These are phyloP conservation scores for Epichloe sp. DNA, from an alignment of 2,329 filamentous ascomycete genomes.

Conservation along the genomic window DNA sequence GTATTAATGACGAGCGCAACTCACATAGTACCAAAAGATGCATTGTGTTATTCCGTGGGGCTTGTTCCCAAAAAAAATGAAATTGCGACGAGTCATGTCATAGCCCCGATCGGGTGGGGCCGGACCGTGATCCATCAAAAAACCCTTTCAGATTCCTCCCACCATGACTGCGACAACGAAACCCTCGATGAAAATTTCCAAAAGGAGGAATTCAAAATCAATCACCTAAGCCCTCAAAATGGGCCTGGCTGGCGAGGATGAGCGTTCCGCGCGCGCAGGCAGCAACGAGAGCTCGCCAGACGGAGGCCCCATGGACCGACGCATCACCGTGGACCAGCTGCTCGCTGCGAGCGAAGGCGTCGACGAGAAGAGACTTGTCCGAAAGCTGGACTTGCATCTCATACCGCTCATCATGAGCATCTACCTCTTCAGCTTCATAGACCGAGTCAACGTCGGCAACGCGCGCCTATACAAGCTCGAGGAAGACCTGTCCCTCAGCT, in stretches of 20 bases:
- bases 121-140: background rate
- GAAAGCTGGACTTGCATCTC: constrained; percentile 51
- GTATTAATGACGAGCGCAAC: background rate
- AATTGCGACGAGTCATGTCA: background rate
- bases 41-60: background rate
- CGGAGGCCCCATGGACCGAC: background rate
- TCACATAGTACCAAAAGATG: background rate
- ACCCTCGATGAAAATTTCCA: too few species aligned
- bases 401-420: constrained; percentile 55
- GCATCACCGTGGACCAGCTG: constrained; percentile 8
- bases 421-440: constrained; percentile 65
- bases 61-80: too few species aligned
- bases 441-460: constrained; percentile 63
- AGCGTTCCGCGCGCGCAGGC: background rate
- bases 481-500: constrained; percentile 44
- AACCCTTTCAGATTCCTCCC: background rate
- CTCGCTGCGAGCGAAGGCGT: constrained; percentile 6
- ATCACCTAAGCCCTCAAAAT: background rate
- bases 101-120: background rate
- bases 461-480: constrained; percentile 54
- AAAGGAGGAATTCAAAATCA: background rate
- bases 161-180: background rate
- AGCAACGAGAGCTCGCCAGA: background rate
- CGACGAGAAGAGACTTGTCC: constrained; percentile 43
- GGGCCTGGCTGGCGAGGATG: background rate